Conservation (phyloP, 495 filamentous ascomycete genomes). For the Pyrenopolyporus hunteri region DNA sequence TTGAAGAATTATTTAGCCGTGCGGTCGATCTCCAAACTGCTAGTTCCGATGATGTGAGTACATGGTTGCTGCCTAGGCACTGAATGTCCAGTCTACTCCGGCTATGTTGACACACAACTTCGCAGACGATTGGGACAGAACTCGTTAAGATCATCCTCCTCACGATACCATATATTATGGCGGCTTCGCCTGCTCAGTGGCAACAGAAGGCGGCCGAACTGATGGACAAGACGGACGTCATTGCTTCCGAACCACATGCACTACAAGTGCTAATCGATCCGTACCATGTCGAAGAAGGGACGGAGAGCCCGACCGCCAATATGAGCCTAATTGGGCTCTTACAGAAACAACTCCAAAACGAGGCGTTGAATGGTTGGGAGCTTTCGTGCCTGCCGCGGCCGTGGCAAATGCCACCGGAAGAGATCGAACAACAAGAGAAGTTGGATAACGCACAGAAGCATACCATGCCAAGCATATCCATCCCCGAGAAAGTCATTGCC, state of each 20-base stretch:
- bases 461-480: slow-evolving; percentile 70
- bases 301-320: slow-evolving; percentile 46
- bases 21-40: slow-evolving; percentile 90
- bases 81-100: too few species aligned
- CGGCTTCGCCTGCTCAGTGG: slow-evolving; percentile 66
- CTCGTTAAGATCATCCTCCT: slow-evolving; percentile 94
- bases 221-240: slow-evolving; percentile 92
- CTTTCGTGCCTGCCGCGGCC: slow-evolving; percentile 83
- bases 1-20: slow-evolving; percentile 83
- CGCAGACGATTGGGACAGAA: slow-evolving; percentile 77
- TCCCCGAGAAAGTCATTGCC: slow-evolving; percentile 75
- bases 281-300: slow-evolving; percentile 63
- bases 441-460: slow-evolving; percentile 70
- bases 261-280: slow-evolving; percentile 85
- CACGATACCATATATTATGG: slow-evolving; percentile 89
- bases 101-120: slow-evolving; percentile 13
- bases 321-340: slow-evolving; percentile 78
- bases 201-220: slow-evolving; percentile 73
- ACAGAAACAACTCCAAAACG: slow-evolving; percentile 81
- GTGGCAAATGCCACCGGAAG: slow-evolving; percentile 66
- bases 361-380: slow-evolving; percentile 73
- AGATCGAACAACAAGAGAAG: slow-evolving; percentile 59
- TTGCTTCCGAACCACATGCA: slow-evolving; percentile 81
- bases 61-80: background rate
- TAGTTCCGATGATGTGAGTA: slow-evolving; percentile 84